Evolutionary conservation across 2,329 filamentous ascomycete genomes (phyloP).

Genomic region (Fusarium multiceps): DNA sequence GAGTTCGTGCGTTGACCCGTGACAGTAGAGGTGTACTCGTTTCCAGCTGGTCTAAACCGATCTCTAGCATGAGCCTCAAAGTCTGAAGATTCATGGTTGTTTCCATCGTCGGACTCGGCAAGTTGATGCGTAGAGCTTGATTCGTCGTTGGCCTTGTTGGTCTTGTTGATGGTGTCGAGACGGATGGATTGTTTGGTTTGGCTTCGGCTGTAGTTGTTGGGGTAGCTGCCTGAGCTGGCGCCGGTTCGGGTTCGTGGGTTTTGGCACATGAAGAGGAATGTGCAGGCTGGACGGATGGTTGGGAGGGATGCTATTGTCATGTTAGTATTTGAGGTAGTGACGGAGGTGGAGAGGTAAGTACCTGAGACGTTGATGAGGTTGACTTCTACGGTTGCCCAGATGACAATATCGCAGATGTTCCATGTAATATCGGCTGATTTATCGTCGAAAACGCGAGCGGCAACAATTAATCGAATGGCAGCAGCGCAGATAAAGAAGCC

Average conservation of each 20-base stretch:
- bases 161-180: slow-evolving; percentile 34
- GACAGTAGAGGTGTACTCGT: slow-evolving; percentile 24
- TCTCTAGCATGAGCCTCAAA: slow-evolving; percentile 43
- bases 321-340: rapidly evolving
- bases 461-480: slow-evolving; percentile 36
- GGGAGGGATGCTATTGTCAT: slow-evolving; percentile 35
- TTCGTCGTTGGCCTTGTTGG: slow-evolving; percentile 23
- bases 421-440: slow-evolving; percentile 37
- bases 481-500: slow-evolving; percentile 45
- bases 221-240: slow-evolving; percentile 38
- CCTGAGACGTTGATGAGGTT: slow-evolving; percentile 43
- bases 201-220: slow-evolving; percentile 34
- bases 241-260: slow-evolving; percentile 27
- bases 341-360: neutral
- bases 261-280: slow-evolving; percentile 37
- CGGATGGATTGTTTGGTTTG: slow-evolving; percentile 41
- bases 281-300: slow-evolving; percentile 38
- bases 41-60: slow-evolving; percentile 21
- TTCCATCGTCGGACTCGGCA: slow-evolving; percentile 22
- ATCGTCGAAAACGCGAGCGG: slow-evolving; percentile 26
- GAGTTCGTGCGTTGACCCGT: slow-evolving; percentile 18
- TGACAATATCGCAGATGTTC: slow-evolving; percentile 40
- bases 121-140: slow-evolving; percentile 38
- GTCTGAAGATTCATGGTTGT: slow-evolving; percentile 24
- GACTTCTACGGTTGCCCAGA: slow-evolving; percentile 44